These are phyloP conservation scores for Penicillium psychrofluorescens DNA, from an alignment of 495 filamentous ascomycete species.

Conservation along the genomic window DNA sequence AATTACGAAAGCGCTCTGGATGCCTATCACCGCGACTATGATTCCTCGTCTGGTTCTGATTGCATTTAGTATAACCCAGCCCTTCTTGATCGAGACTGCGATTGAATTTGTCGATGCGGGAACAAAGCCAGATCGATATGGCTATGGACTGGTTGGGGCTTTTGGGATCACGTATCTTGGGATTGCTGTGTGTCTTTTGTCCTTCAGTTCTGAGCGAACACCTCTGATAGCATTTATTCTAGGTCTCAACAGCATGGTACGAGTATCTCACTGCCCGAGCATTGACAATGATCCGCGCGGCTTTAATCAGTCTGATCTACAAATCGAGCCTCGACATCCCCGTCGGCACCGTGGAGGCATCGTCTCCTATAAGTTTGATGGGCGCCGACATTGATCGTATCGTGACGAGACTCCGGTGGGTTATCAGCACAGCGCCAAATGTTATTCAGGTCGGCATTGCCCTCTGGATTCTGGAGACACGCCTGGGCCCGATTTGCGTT, in stretches of 20 bases:
- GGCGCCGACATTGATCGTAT: constrained; percentile 47
- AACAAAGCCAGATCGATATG: constrained; percentile 21
- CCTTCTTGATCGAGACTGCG: constrained; percentile 49
- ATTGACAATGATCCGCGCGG: too few relatives aligned
- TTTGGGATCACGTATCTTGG: constrained; percentile 50
- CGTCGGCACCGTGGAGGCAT: too few relatives aligned
- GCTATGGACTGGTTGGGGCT: constrained; percentile 52
- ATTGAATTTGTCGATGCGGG: constrained; percentile 35
- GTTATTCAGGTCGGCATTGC: constrained; percentile 45
- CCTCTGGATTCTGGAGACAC: constrained; percentile 37
- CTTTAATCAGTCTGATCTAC: too few relatives aligned
- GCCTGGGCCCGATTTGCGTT: constrained; percentile 36
- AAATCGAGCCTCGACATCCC: too few relatives aligned
- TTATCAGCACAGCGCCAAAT: constrained; percentile 46
- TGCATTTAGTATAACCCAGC: constrained; percentile 53
- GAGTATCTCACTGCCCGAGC: too few relatives aligned
- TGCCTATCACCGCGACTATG: constrained; percentile 7
- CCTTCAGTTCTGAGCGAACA: too few relatives aligned
- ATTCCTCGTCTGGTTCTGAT: constrained; percentile 43
- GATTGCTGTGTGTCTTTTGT: constrained; percentile 32
- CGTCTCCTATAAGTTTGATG: constrained; percentile 26
- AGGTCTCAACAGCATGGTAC: too few relatives aligned
- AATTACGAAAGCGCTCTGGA: constrained; percentile 21
- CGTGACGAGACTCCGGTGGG: constrained; percentile 15
- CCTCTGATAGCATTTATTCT: too few relatives aligned